A percentile compares a stretch with the other conserved stretches of the same genome.
Conservation (phyloP, 371 early-diverging fungal genomes). For the Mortierella sp. region DNA sequence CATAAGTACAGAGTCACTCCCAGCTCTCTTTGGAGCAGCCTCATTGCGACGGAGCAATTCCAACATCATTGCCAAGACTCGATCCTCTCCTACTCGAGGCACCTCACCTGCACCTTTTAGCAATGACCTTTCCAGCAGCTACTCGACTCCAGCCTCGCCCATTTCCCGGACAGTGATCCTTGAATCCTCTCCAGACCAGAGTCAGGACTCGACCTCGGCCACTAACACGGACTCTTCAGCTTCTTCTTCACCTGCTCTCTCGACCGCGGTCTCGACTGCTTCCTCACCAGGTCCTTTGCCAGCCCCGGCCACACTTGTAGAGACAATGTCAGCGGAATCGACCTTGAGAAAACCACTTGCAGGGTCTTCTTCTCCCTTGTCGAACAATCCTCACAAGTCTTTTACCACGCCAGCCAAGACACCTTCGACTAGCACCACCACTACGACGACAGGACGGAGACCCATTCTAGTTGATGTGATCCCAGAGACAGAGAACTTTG, state of each 20-base stretch:
- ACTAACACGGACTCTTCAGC: neutral
- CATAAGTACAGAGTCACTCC: conserved; percentile 47
- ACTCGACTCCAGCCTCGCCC: conserved; percentile 21
- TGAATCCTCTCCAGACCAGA: neutral
- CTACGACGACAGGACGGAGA: neutral
- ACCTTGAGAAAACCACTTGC: neutral
- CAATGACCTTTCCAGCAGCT: conserved; percentile 1
- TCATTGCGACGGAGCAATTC: conserved; percentile 45
- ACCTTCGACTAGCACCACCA: neutral
- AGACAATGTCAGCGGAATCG: neutral
- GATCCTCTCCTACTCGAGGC: conserved; percentile 12
- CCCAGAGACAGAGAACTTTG: neutral
- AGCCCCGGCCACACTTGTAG: neutral
- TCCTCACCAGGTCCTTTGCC: neutral
- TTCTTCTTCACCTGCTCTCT: neutral
- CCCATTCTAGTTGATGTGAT: neutral
- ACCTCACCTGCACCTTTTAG: conserved; percentile 19
- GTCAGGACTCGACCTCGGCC: neutral
- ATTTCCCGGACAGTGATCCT: neutral
- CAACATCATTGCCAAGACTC: conserved; percentile 29
- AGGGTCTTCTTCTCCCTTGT: neutral
- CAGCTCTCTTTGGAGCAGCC: conserved; percentile 35
- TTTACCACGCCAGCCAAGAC: neutral
- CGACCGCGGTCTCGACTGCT: neutral
- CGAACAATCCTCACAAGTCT: neutral